Percentiles rank a stretch among this genome's conserved stretches.
Conservation (phyloP, 2,329 filamentous ascomycete species). For the Phialophora expanda region DNA sequence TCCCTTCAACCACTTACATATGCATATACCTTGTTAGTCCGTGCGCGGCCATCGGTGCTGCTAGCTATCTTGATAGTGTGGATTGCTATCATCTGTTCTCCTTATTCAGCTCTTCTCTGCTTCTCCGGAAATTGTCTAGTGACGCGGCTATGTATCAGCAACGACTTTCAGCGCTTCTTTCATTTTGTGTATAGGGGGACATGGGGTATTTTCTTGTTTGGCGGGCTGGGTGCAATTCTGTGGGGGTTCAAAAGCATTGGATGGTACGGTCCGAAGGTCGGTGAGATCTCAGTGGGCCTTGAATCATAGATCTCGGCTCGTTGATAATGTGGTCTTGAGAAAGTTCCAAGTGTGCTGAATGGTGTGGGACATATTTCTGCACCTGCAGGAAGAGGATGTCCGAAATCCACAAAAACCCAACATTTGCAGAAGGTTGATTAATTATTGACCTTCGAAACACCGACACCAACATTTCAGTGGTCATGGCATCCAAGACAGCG, state of each 20-base stretch:
- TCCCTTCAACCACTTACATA: slow-evolving; percentile 30
- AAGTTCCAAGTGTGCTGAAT: not conserved
- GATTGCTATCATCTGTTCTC: slow-evolving; percentile 31
- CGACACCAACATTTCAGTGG: not conserved
- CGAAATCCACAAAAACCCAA: not conserved
- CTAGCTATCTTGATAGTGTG: slow-evolving; percentile 33
- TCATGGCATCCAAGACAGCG: not conserved
- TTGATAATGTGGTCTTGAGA: not conserved
- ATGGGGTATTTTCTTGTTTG: slow-evolving; percentile 12
- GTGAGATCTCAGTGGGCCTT: not conserved
- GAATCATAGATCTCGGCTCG: not conserved
- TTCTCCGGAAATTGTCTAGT: slow-evolving; percentile 34
- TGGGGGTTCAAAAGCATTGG: slow-evolving; percentile 14
- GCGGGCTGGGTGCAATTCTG: slow-evolving; percentile 8
- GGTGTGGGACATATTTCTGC: not conserved
- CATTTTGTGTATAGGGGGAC: slow-evolving; percentile 9
- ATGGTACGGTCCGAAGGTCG: not conserved
- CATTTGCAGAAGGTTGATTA: not conserved
- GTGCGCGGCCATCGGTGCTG: slow-evolving; percentile 27
- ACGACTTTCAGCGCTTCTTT: slow-evolving; percentile 32
- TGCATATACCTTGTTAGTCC: slow-evolving; percentile 34
- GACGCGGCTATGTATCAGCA: slow-evolving; percentile 39
- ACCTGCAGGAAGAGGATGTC: not conserved
- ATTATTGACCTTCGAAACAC: not conserved
- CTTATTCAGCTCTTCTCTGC: slow-evolving; percentile 28